Evolutionary conservation across 208 protist genomes (phyloP), one percentile per base, ranked within the genome.

Genomic region (Zelonia costaricensis): DNA sequence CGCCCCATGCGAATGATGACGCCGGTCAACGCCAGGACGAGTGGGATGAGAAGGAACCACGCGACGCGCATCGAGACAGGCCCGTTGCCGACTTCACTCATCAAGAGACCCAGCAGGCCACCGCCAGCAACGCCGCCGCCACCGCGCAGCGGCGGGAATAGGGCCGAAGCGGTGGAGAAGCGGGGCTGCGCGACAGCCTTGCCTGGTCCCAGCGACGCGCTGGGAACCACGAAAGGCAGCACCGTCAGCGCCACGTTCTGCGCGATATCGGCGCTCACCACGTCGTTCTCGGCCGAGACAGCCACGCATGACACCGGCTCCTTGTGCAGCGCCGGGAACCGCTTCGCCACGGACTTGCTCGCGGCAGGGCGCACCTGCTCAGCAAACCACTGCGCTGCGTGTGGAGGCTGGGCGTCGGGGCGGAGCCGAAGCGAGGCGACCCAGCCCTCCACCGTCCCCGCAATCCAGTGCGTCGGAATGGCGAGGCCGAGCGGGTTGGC

Each of bases 281-380:
- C 80, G 62, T 88, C 84, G 36, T 89, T 86, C 33, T 73, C 46
- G 3, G 46, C 16, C 4, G 88, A 91, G 39, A 91, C 84, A 4
- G 86, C 78, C 5, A 95, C 76, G 40, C 68, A 84, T 0, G 89
- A 88, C 46, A 93, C 78, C 20, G 89, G 86, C 53, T 95, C 86
- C 39, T 62, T 74, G 69, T 95, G 89, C 18, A 91, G 69, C 25
- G 88, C 74, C 0, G 59, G 58, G 33, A 53, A 67, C 10, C 38
- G 53, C 36, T 28, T 27, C 20, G 55, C 60, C 15, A 68, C 39
- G 6, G 43, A 58, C 45, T 62, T 62, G 28, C 44, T 15, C 2
- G 38, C 28, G 2, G 66, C 64, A 22, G 66, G 66, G 20, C 66
- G 66, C 15, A 65, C 33, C 15, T 66, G 62, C 30, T 56, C 61